phyloP scores from a whole-genome alignment of 2,329 filamentous ascomycete genomes.

The Ophiostoma populinum region DNA sequence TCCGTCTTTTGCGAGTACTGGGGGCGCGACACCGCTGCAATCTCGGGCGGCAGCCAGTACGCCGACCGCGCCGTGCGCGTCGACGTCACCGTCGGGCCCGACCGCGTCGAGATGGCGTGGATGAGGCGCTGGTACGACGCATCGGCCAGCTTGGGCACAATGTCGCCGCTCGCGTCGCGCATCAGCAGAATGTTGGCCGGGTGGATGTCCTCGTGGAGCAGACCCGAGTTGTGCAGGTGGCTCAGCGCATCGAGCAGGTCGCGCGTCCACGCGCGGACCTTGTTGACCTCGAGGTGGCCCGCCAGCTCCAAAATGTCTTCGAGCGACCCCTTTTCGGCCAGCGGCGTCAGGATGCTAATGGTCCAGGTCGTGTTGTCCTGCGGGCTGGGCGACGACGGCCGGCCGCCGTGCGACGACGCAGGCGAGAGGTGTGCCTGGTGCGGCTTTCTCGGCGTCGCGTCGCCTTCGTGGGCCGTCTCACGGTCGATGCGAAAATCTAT shows the following conservation, averaged over 20 bases:
- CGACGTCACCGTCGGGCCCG: conserved; percentile 33
- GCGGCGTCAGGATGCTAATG: conserved; percentile 56
- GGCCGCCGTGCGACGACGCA: too few relatives aligned
- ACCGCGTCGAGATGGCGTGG: conserved; percentile 35
- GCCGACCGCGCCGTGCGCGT: conserved; percentile 51
- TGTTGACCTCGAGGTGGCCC: conserved; percentile 54
- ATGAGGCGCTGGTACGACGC: conserved; percentile 53
- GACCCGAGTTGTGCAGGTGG: conserved; percentile 68
- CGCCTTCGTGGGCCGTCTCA: not conserved
- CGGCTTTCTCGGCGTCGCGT: not conserved
- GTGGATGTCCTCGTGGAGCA: conserved; percentile 73
- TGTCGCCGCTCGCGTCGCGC: conserved; percentile 47
- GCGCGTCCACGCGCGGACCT: conserved; percentile 76
- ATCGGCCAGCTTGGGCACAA: conserved; percentile 59
- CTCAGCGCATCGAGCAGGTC: conserved; percentile 79
- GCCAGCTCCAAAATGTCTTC: conserved; percentile 68
- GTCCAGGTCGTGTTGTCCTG: conserved; percentile 40
- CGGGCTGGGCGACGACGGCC: conserved; percentile 7
- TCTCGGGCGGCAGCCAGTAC: conserved; percentile 71
- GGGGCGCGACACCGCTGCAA: conserved; percentile 42
- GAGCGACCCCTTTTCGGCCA: conserved; percentile 68
- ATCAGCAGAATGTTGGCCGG: conserved; percentile 64
- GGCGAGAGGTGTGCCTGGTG: conserved; percentile 1
- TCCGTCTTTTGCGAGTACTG: conserved; percentile 66
- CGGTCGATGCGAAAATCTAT: conserved; percentile 66